phyloP scores from a whole-genome alignment of 257 asterid genomes.

The Fraxinus excelsior region DNA sequence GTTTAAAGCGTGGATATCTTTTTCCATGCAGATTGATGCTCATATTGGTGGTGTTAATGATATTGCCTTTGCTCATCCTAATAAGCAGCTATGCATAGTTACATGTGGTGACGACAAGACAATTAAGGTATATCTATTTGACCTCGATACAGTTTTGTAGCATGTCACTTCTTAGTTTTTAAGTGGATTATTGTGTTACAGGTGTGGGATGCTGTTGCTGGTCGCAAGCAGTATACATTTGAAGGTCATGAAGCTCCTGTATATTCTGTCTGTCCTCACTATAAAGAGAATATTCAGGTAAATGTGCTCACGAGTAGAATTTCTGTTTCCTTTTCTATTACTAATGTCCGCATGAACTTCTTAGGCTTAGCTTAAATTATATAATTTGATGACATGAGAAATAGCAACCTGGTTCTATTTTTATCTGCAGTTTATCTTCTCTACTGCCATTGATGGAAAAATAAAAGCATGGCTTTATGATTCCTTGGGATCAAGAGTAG shows the following conservation, averaged over 20 bases:
- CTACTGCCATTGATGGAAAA: conserved; percentile 96
- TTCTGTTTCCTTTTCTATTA: background rate
- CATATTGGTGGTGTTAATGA: conserved; percentile 92
- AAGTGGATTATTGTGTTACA: conserved; percentile 33
- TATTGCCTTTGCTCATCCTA: conserved; percentile 90
- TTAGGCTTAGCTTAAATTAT: background rate
- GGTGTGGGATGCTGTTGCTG: conserved; percentile 94
- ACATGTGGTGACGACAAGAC: conserved; percentile 96
- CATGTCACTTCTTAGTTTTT: conserved; percentile 8
- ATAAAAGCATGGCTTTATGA: conserved; percentile 98
- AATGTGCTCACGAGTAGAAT: too few species aligned
- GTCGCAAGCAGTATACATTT: conserved; percentile 71
- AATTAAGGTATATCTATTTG: conserved; percentile 56
- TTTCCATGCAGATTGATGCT: conserved; percentile 73
- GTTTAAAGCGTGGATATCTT: conserved; percentile 20
- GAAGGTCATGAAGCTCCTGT: conserved; percentile 97
- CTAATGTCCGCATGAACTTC: conserved; percentile 17
- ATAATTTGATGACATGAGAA: conserved; percentile 20
- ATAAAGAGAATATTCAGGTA: conserved; percentile 89
- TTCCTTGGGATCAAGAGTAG: conserved; percentile 93
- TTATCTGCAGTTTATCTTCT: conserved; percentile 79
- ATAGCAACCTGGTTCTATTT: conserved; percentile 23
- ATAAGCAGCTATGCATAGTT: conserved; percentile 85
- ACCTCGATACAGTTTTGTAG: conserved; percentile 16
- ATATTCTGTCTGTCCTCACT: conserved; percentile 91